Evolutionary conservation across 352 stramenopile genomes (phyloP).

Genomic region (Sclerospora graminicola): DNA sequence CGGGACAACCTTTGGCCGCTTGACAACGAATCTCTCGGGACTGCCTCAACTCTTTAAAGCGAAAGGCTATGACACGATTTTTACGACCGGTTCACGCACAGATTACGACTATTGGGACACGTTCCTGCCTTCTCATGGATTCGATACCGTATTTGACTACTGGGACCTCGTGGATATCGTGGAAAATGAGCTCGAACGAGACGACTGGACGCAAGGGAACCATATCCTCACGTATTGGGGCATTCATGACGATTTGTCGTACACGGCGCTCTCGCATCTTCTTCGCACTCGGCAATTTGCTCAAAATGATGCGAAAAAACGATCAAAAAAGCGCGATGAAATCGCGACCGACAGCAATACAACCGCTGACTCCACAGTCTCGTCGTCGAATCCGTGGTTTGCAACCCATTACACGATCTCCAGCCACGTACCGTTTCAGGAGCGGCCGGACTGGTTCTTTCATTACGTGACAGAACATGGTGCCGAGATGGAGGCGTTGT

Average conservation of each 20-base stretch:
- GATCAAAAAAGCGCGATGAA: constrained; percentile 8
- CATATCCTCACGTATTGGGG: constrained; percentile 59
- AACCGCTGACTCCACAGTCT: no score
- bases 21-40: constrained; percentile 27
- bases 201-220: constrained; percentile 40
- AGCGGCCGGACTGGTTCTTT: constrained; percentile 30
- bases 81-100: constrained; percentile 43
- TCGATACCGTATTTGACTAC: constrained; percentile 35
- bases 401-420: constrained; percentile 54
- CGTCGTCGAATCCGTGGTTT: constrained; percentile 24
- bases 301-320: constrained; percentile 17
- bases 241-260: constrained; percentile 58
- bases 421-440: constrained; percentile 27
- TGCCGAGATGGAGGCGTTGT: constrained; percentile 36
- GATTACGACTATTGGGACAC: constrained; percentile 55
- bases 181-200: constrained; percentile 32
- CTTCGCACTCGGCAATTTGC: constrained; percentile 24
- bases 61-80: constrained; percentile 53
- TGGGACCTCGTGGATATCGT: constrained; percentile 36
- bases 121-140: constrained; percentile 48
- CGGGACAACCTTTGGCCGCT: constrained; percentile 31
- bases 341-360: no score
- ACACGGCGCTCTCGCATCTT: constrained; percentile 40
- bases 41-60: constrained; percentile 45
- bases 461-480: background rate